Conservation (phyloP, 306 rosid genomes). For the Medicago lupulina region DNA sequence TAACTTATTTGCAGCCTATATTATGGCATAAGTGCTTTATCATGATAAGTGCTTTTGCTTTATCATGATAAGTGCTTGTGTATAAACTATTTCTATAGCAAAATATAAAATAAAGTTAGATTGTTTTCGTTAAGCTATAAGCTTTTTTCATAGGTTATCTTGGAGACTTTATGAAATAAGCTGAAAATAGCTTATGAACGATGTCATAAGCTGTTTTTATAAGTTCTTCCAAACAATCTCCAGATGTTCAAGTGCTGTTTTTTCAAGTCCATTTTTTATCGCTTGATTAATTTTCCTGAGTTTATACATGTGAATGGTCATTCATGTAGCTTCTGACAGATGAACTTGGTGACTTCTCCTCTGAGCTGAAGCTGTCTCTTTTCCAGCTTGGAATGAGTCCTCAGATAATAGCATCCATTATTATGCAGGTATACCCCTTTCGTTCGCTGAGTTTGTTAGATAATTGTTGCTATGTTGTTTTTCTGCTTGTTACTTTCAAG, state of each 20-base stretch:
- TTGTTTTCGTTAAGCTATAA: no score
- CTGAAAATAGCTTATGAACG: no score
- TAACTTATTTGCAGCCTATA: no score
- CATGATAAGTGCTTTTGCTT: no score
- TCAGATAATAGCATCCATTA: conserved; percentile 91
- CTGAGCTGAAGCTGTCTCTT: conserved; percentile 91
- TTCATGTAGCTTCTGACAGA: conserved; percentile 73
- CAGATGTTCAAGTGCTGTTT: neutral
- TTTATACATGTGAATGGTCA: conserved; percentile 44
- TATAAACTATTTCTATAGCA: no score
- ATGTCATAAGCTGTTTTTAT: no score
- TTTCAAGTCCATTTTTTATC: conserved; percentile 16
- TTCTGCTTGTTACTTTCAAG: conserved; percentile 33
- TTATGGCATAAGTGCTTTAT: no score
- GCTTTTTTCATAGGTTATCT: no score
- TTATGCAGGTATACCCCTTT: conserved; percentile 83
- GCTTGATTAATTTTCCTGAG: conserved; percentile 39
- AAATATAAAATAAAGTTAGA: no score
- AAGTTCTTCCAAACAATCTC: no score
- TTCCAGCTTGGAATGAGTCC: conserved; percentile 99
- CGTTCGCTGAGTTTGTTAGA: conserved; percentile 19
- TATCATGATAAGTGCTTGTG: no score
- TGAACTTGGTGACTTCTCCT: conserved; percentile 87
- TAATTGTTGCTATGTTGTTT: conserved; percentile 11
- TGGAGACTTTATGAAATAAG: no score